phyloP scores from a whole-genome alignment of 2,329 filamentous ascomycete species.

The Iodosphaeria phyllophila region DNA sequence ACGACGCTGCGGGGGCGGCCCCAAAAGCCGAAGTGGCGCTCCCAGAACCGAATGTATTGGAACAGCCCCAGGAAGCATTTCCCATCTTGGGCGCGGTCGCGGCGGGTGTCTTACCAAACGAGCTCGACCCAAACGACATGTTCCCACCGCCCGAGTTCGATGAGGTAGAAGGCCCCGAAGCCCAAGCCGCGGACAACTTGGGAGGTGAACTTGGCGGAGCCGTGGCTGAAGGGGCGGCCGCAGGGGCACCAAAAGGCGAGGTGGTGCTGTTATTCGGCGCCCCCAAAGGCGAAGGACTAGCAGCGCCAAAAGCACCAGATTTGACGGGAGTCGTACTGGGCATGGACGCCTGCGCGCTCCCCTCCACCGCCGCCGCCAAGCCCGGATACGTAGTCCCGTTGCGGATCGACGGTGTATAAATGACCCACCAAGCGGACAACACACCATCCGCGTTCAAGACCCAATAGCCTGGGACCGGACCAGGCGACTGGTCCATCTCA shows the following conservation, averaged over 20 bases:
- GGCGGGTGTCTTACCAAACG: conserved; percentile 36
- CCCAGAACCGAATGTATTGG: no score
- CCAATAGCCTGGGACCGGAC: conserved; percentile 68
- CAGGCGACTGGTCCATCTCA: conserved; percentile 59
- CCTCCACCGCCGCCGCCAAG: conserved; percentile 29
- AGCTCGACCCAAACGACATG: conserved; percentile 20
- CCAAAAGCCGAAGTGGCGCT: no score
- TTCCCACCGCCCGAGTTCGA: conserved; percentile 28
- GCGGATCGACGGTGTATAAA: conserved; percentile 75
- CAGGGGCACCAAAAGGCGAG: conserved; percentile 26
- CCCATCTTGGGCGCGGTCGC: no score
- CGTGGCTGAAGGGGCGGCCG: conserved; percentile 14
- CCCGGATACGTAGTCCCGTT: conserved; percentile 56
- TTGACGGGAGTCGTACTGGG: conserved; percentile 9
- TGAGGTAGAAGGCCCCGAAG: conserved; percentile 13
- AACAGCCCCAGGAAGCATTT: no score
- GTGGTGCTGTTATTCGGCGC: conserved; percentile 14
- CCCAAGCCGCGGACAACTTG: conserved; percentile 20
- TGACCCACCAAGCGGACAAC: conserved; percentile 73
- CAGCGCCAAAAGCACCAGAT: conserved; percentile 13
- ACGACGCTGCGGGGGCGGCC: no score
- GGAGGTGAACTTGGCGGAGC: conserved; percentile 23
- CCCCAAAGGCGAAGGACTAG: conserved; percentile 21
- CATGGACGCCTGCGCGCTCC: conserved; percentile 5
- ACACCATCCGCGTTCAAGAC: conserved; percentile 79